Base-by-base conservation (phyloP, 2,329 filamentous ascomycete genomes). In the Fusarium pilosicola region DNA sequence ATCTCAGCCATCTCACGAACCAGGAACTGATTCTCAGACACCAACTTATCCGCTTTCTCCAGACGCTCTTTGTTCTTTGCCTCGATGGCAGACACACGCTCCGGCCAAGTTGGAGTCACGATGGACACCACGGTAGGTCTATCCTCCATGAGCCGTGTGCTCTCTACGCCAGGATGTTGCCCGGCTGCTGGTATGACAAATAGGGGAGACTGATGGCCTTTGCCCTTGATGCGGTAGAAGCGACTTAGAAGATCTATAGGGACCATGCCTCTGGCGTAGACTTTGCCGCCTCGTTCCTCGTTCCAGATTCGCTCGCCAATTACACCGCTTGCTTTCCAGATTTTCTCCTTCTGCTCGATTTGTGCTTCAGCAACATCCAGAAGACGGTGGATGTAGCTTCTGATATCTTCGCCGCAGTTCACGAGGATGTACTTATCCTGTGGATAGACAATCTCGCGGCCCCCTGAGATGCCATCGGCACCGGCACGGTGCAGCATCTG, bases 341-440 rank as follows among this genome's bases (percentile, higher is more conserved):
- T 75, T 13, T 76, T 64, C 55, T 84, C 80, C 46, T 79, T 78
- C 14, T 80, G 76, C 42, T 82, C 77, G n/a, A 82, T 76, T n/a
- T 81, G 74, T 18, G 81, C 80, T 77, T 89, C 87, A 36, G 81
- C 77, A 39, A 75, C 80, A 76, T 89, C 86, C 12, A 91, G 80
- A 62, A 84, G 71, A 20, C 79, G 79, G 73, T 88, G 86, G 24
- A 91, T 77, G 59, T 83, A 81, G 12, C 79, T 74, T 65, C 83
- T 86, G 22, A 89, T 81, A 57, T 88, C 87, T 44, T 89, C 85
- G 8, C 87, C 87, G 0, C 85, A 84, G 68, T 90, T 89, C 70
- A 83, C 86, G 5, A 91, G 81, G 20, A 91, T 78, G 81, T 86
- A 91, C 15, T 84, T 83, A 76, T 89, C 88, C 80, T 90, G 88